Evolutionary conservation across 78 protist genomes (phyloP).

Genomic region (Dictyostelium citrinum): DNA sequence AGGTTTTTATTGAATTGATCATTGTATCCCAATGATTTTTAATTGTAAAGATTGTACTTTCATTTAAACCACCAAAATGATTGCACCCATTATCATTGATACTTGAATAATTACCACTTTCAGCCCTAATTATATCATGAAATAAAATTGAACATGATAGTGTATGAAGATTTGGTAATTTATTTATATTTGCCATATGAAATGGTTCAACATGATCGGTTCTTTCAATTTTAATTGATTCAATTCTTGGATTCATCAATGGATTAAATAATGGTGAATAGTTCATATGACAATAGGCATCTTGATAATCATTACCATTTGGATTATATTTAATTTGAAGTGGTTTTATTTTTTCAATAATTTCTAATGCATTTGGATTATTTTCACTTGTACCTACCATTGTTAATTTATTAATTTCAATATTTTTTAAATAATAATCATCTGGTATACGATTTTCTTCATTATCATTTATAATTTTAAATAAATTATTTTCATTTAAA

Average conservation of each 20-base stretch:
- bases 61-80: neutral
- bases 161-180: neutral
- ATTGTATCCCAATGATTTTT: neutral
- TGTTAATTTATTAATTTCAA: neutral
- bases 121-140: neutral
- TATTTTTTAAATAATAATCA: neutral
- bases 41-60: neutral
- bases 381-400: neutral
- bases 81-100: neutral
- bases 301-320: slow-evolving; percentile 2
- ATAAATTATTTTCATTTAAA: neutral
- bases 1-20: neutral
- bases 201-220: neutral
- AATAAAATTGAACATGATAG: neutral
- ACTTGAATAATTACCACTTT: neutral
- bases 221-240: neutral
- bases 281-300: neutral
- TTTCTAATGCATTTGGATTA: neutral
- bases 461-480: neutral
- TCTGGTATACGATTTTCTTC: neutral
- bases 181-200: neutral
- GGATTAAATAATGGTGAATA: neutral
- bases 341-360: neutral
- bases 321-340: neutral
- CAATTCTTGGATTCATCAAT: neutral